These are phyloP conservation scores for Moelleriella libera DNA, from an alignment of 2,329 filamentous ascomycete genomes.

Conservation along the genomic window DNA sequence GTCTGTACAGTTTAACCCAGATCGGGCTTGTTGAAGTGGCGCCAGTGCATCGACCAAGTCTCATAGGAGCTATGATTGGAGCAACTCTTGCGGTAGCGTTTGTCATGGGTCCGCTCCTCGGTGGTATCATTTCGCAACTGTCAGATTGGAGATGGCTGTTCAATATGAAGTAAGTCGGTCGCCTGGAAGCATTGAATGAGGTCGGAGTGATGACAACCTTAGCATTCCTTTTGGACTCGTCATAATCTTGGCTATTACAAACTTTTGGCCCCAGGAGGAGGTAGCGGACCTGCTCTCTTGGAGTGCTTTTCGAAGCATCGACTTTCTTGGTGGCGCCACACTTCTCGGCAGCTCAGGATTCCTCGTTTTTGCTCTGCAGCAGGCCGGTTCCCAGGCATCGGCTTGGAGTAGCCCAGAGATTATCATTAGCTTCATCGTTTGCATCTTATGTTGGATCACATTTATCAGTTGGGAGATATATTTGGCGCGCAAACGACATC, in stretches of 20 bases:
- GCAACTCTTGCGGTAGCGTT: constrained; percentile 42
- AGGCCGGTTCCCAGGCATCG: constrained; percentile 37
- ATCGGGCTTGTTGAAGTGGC: constrained; percentile 43
- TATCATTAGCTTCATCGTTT: constrained; percentile 30
- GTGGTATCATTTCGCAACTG: constrained; percentile 38
- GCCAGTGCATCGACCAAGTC: constrained; percentile 33
- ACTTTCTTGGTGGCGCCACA: constrained; percentile 35
- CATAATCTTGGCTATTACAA: constrained; percentile 30
- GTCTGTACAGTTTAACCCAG: constrained; percentile 45
- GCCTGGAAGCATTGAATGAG: not conserved
- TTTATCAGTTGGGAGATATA: constrained; percentile 38
- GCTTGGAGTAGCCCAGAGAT: constrained; percentile 38
- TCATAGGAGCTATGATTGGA: constrained; percentile 41
- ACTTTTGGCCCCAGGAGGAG: constrained; percentile 27
- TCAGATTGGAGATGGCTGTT: constrained; percentile 46
- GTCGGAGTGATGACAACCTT: not conserved
- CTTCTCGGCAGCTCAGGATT: constrained; percentile 37
- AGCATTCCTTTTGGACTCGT: constrained; percentile 35
- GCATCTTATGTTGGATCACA: constrained; percentile 29
- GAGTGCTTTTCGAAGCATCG: constrained; percentile 30
- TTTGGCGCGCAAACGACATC: constrained; percentile 21
- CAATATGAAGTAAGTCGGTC: constrained; percentile 39
- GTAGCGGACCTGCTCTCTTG: constrained; percentile 21
- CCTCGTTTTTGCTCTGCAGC: constrained; percentile 40
- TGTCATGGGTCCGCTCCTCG: constrained; percentile 42